Evolutionary conservation across 257 asterid genomes (phyloP), one percentile per base, ranked within the genome.

Genomic region (Solanum appendiculatum): DNA sequence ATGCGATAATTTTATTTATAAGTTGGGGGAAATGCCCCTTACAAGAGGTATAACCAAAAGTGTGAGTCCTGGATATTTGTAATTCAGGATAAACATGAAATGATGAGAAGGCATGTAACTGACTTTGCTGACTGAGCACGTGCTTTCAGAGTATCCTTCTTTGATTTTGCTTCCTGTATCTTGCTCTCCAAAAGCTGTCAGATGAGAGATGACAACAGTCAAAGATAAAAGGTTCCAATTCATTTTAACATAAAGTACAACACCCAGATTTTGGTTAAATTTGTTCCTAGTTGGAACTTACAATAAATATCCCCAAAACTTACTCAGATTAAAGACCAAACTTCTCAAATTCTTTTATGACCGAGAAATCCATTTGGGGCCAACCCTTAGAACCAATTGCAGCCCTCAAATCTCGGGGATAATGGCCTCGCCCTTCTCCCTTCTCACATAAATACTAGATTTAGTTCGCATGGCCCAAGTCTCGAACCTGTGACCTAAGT

Each of bases 101-200:
- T 2, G 10, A 42, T 60, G 60, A 82, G 2, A 82, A 90, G 88
- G 85, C 66, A 46, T 75, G 86, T 89, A 88, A 90, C 98, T 86
- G 60, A 97, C 99, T 97, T 97, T 86, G 99, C 99, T 85, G 99
- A 93, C 75, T 97, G 99, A 70, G 99, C 99, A 77, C 99, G 95
- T 56, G 99, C 99, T 96, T 95, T 97, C 87, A 97, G 92, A 85
- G 99, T 97, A 88, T 97, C 98, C 85, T 96, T 97, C 91, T 97
- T 97, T 42, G 99, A 96, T 88, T 88, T 97, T 3, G 99, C 99
- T 90, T 97, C 99, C 87, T 95, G 98, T 91, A 96, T 97, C 94
- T 97, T 97, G 95, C 98, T 95, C 90, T 97, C 99, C 88, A 97
- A 89, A 77, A 97, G 92, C 99, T 96, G 95, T 34, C 78, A 83